Base-by-base conservation (phyloP, 768 basidiomycete genomes). In the Scleroderma bovista region DNA sequence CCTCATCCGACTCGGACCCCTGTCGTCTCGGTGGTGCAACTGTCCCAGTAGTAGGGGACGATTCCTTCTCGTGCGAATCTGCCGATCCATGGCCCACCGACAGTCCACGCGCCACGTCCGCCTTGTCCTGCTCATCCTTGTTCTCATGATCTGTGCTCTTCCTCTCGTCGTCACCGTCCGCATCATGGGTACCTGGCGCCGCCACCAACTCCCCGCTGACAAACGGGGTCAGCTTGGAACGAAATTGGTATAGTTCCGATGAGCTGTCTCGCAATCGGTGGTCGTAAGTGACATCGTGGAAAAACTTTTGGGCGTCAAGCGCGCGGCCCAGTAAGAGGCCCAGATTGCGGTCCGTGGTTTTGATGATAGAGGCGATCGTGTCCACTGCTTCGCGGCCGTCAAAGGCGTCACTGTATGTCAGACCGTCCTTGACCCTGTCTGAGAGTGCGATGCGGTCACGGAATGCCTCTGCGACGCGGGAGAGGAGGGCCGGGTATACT, bases 251-350 rank as follows among this genome's bases (percentile, higher is more conserved):
- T 26, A 99, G 69, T 69, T 99, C 96, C 53, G 78, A 77, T 0
- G 83, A 72, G 60, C 83, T 92, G 68, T 98, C 96, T 45, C 96
- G 75, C 50, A 99, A 66, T 13, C 95, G 86, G 66, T 99, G 96
- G 61, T 97, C 95, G 63, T 98, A 99, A 9, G 96, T 97, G 57
- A 99, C 96, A 61, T 98, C 96, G 62, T 99, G 96, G 65, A 99
- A 98, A 71, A 93, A 98, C 71, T 98, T 98, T 67, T 98, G 96
- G 9, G 94, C 88, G 61, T 98, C 96, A 47, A 99, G 74, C 3
- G 96, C 93, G 37, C 96, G 80, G 6, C 96, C 96, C n/a, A 98
- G 78, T 2, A 99, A 75, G 40, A 98, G 72, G 11, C 96, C 96
- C 23, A 99, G 78, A 68, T 96, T 98, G 13, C 96, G 80, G 70